Conservation (phyloP, 2,329 filamentous ascomycete genomes). For the Colletotrichum sp. region DNA sequence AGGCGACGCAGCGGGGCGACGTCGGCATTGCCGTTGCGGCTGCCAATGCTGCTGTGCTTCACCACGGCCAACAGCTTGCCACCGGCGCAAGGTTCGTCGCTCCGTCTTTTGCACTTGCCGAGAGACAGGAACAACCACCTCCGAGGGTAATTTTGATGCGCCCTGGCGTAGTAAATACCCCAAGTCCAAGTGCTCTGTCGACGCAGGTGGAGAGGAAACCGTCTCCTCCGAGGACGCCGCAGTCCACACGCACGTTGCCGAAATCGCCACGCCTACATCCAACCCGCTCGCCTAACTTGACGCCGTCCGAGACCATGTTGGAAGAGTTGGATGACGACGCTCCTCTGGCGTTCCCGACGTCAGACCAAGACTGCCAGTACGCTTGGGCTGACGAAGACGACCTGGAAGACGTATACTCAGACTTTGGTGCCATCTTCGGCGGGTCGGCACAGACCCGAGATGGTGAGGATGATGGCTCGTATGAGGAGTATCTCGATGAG, state of each 20-base stretch:
- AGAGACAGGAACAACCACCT: neutral
- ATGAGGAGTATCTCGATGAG: constrained; percentile 61
- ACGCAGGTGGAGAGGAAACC: neutral
- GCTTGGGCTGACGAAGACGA: constrained; percentile 46
- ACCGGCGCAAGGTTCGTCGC: constrained; percentile 35
- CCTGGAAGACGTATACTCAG: constrained; percentile 57
- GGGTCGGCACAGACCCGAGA: constrained; percentile 29
- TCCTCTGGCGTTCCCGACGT: constrained; percentile 50
- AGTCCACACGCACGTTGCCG: neutral
- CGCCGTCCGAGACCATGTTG: constrained; percentile 27
- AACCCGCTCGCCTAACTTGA: constrained; percentile 26
- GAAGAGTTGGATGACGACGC: constrained; percentile 49
- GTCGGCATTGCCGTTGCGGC: constrained; percentile 35
- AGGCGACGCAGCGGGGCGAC: constrained; percentile 34
- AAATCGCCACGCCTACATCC: constrained; percentile 2
- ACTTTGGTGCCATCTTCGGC: constrained; percentile 58
- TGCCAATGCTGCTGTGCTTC: constrained; percentile 35
- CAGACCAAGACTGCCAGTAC: constrained; percentile 50
- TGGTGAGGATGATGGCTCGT: constrained; percentile 44
- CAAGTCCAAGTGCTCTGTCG: neutral
- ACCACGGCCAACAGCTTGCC: constrained; percentile 37
- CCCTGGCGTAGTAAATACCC: neutral
- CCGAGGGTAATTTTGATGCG: constrained; percentile 10
- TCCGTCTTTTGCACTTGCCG: neutral
- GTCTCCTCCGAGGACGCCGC: neutral